Percentiles rank a stretch among this genome's conserved stretches.
Conservation (phyloP, 495 filamentous ascomycete genomes). For the Xylaria nigripes region DNA sequence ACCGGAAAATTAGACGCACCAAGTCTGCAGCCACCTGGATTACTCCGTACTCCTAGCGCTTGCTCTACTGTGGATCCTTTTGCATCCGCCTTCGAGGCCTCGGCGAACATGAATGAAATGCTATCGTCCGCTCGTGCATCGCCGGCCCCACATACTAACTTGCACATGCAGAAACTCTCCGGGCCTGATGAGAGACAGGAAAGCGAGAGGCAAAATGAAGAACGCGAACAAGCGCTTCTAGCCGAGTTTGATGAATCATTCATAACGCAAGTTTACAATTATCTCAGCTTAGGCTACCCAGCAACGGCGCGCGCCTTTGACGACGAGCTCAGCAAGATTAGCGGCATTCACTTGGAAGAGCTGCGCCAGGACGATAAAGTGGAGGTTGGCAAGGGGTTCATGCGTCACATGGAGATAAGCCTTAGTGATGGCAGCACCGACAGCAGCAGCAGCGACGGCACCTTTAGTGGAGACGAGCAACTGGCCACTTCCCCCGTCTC, state of each 20-base stretch:
- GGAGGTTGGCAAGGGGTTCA: constrained; percentile 57
- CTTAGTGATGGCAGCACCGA: constrained; percentile 11
- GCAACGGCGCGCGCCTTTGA: constrained; percentile 75
- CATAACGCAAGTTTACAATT: constrained; percentile 93
- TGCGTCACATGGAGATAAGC: constrained; percentile 50
- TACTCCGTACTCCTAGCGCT: constrained; percentile 33
- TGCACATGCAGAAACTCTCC: constrained; percentile 36
- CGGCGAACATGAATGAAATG: not conserved
- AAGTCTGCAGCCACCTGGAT: constrained; percentile 29
- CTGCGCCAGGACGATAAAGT: constrained; percentile 63
- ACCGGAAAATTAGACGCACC: constrained; percentile 29
- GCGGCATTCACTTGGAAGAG: constrained; percentile 53
- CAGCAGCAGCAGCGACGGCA: constrained; percentile 17
- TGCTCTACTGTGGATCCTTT: constrained; percentile 29
- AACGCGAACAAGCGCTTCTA: constrained; percentile 46
- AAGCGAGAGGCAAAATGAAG: constrained; percentile 42
- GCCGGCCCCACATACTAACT: constrained; percentile 19
- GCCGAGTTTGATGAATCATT: constrained; percentile 73
- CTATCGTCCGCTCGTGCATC: constrained; percentile 12
- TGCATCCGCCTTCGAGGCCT: constrained; percentile 26
- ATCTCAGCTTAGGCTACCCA: constrained; percentile 85
- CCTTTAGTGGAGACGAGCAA: constrained; percentile 25
- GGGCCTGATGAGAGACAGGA: constrained; percentile 41
- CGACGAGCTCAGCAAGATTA: constrained; percentile 71
- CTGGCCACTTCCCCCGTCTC: not conserved